Evolutionary conservation across 2,329 filamentous ascomycete species (phyloP).

Genomic region (Tolypocladium amazonense): DNA sequence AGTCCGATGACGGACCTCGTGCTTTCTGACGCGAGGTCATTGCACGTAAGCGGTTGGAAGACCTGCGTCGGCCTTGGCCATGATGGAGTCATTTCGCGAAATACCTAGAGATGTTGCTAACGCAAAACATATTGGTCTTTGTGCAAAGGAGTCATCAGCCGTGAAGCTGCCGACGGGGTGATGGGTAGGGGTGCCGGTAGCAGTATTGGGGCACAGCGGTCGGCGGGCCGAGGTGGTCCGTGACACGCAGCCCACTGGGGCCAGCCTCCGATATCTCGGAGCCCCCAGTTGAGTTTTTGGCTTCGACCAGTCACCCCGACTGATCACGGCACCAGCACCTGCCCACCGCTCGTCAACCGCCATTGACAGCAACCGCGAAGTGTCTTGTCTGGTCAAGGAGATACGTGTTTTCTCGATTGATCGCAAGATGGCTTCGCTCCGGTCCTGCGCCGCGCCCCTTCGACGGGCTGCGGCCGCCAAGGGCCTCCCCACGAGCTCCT

Average conservation of each 20-base stretch:
- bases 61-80: not conserved
- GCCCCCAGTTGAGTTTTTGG: constrained; percentile 6
- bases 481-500: constrained; percentile 13
- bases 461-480: constrained; percentile 21
- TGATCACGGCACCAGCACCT: not conserved
- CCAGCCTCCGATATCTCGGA: constrained; percentile 9
- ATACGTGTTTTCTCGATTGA: not conserved
- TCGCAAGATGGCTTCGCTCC: constrained; percentile 33
- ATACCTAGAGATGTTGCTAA: too few species aligned
- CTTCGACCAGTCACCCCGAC: not conserved
- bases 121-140: not conserved
- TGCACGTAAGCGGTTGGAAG: not conserved
- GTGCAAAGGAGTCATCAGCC: not conserved
- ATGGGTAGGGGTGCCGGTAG: too few species aligned
- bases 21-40: constrained; percentile 1
- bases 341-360: not conserved
- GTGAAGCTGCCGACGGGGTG: too few species aligned
- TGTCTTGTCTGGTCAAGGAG: not conserved
- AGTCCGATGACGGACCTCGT: not conserved
- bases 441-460: constrained; percentile 29
- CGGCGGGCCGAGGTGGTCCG: not conserved
- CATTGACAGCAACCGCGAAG: constrained; percentile 1
- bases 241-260: not conserved
- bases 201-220: too few species aligned
- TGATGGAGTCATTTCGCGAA: not conserved